Evolutionary conservation across 73 alveolate species (phyloP), one percentile per base, ranked within the genome.

Genomic region (Urostyla sp.): DNA sequence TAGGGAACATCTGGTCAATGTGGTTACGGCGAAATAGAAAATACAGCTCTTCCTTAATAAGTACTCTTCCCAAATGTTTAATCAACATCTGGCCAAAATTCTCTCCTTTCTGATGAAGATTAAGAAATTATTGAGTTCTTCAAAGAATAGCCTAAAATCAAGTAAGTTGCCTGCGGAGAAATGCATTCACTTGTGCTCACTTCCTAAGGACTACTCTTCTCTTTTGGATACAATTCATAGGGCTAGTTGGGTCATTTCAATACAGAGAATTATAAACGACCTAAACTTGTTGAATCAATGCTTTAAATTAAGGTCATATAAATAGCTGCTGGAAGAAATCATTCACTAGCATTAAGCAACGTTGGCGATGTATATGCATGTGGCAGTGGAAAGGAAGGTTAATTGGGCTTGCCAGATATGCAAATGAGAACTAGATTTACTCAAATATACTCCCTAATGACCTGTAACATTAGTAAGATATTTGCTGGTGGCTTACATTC

Each of bases 281-380:
- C 98, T 37, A 80, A 87, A 69, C 63, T 97, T 50, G 99, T 97
- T 30, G 90, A 84, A 51, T 92, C 95, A 35, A 87, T 97, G 55
- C 61, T 84, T 2, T 80, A 84, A 48, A 80, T 80, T 56, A 90
- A 76, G 30, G 84, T 95, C 0, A 85, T 75, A 0, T 74, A 87
- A 82, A 86, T 97, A 28, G 98, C 96, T 30, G 98, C 99, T 48
- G 99, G 99, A 27, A 95, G 99, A 98, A 92, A 95, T 27, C 99
- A 97, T 92, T 84, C 99, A 5, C 43, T 97, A 0, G 97, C 89
- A 20, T 90, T 97, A 55, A 90, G 96, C 26, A 90, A 84, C 45
- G 60, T 91, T 67, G 94, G 95, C 38, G 96, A 89, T 87, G 90
- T 97, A 0, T 97, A 87, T 83, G 97, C 94, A 11, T 69, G 97